phyloP scores from a whole-genome alignment of 2,329 filamentous ascomycete genomes.

The Sphaerulina populicola region DNA sequence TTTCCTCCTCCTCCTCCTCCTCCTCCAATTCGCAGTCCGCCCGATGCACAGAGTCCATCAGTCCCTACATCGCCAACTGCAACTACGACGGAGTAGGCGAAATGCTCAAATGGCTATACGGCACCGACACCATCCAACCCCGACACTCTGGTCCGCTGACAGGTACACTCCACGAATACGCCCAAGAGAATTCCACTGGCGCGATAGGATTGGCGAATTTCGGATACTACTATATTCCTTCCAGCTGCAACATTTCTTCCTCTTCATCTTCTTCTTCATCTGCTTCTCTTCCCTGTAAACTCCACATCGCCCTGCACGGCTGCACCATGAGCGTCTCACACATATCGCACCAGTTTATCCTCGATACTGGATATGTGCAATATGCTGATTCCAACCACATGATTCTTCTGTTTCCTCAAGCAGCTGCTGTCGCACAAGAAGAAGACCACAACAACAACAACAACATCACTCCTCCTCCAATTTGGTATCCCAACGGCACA shows the following conservation, averaged over 20 bases:
- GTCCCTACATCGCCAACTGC: constrained; percentile 10
- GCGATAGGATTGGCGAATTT: constrained; percentile 8
- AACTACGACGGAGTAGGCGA: constrained; percentile 11
- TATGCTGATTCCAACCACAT: constrained; percentile 13
- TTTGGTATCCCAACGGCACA: constrained; percentile 5
- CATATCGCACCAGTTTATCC: background rate
- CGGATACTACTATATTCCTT: constrained; percentile 7
- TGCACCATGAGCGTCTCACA: constrained; percentile 13
- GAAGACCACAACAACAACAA: background rate
- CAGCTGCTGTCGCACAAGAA: background rate
- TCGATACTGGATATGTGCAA: constrained; percentile 5
- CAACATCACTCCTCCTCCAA: constrained; percentile 1
- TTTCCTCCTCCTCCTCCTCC: no score
- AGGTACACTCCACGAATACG: background rate
- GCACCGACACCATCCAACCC: background rate
- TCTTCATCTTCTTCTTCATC: no score
- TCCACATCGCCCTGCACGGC: constrained; percentile 13
- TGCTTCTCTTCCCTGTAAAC: background rate
- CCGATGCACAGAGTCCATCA: background rate
- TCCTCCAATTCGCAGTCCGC: background rate
- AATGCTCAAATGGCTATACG: constrained; percentile 13
- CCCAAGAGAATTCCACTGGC: constrained; percentile 1
- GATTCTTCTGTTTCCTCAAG: constrained; percentile 10
- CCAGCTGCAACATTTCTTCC: background rate
- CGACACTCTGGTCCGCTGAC: background rate